phyloP scores from a whole-genome alignment of 2,329 filamentous ascomycete species.

The Sporothrix mexicana region DNA sequence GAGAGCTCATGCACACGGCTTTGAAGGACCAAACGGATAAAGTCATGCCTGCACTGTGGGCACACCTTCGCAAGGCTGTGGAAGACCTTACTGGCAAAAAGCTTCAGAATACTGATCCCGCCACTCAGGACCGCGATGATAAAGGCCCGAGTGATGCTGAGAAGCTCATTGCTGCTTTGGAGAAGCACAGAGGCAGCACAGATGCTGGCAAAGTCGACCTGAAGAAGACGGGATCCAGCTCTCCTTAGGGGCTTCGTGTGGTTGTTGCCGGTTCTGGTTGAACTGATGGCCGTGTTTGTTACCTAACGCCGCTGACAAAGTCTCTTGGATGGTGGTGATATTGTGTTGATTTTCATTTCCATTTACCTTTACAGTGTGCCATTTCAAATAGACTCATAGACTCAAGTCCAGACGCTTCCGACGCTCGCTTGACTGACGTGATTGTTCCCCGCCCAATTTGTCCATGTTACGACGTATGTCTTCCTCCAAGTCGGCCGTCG shows the following conservation, averaged over 20 bases:
- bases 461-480: background rate
- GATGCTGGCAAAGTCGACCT: too few relatives aligned
- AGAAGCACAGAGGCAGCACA: too few relatives aligned
- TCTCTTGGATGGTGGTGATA: background rate
- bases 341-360: background rate
- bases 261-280: too few relatives aligned
- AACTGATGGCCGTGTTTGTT: too few relatives aligned
- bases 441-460: background rate
- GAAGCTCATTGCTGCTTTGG: too few relatives aligned
- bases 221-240: too few relatives aligned
- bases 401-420: background rate
- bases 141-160: too few relatives aligned
- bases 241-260: too few relatives aligned
- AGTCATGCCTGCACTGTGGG: conserved; percentile 26
- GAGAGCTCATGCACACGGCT: conserved; percentile 34
- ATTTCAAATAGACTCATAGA: conserved; percentile 19
- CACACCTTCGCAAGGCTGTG: background rate
- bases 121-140: too few relatives aligned
- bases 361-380: background rate
- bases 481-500: background rate
- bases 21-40: conserved; percentile 30
- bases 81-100: too few relatives aligned
- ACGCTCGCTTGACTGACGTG: conserved; percentile 5
- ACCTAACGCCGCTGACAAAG: background rate
- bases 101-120: too few relatives aligned